Base-by-base conservation (phyloP, 371 early-diverging fungal species). In the Conidiobolus coronatus region DNA sequence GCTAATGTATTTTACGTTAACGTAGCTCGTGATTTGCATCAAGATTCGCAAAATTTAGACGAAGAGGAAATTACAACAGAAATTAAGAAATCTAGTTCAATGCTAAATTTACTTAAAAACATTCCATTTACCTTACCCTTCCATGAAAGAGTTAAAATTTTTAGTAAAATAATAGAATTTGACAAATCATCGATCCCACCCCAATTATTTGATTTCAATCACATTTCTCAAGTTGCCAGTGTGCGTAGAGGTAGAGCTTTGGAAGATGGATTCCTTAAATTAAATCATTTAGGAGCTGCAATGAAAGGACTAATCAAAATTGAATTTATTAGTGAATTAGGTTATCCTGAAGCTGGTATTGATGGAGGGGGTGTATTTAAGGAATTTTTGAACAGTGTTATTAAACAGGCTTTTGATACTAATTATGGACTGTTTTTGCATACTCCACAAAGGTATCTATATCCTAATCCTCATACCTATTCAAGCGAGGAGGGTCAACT, bases 51-150 rank as follows among this genome's bases (percentile, higher is more conserved):
- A 47, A 19, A 55, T 52, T 40, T 17, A 48, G 12, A 47, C 38
- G 12, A 37, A 1, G 13, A 19, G 14, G 8, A 21, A 8, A 20
- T 24, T 8, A 51, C 39, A 1, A 40, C 1, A 19, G 40, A 20
- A 4, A 17, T 43, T 23, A 52, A 49, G 40, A 52, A 39, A 43
- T 52, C 70, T 23, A 67, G 66, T 9, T 51, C 68, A 11, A 51
- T 73, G 1, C 65, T 79, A 2, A 73, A 68, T 2, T 58, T 92
- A 19, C 60, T 92, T 47, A 70, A 71, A 43, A 68, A 81, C 48
- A 77, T 90, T 2, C 90, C 90, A 1, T 92, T 88, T 63, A 77
- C 86, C 1, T 73, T 88, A 15, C 83, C 86, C 0, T 88, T 92
- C 53, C 79, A 82, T 44, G 73, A 75, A 36, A 78, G 93, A 15